A percentile compares a stretch with the other conserved stretches of the same genome.
These are phyloP conservation scores for Amanita pseudoporphyria DNA, from an alignment of 768 basidiomycete species.

Conservation along the genomic window DNA sequence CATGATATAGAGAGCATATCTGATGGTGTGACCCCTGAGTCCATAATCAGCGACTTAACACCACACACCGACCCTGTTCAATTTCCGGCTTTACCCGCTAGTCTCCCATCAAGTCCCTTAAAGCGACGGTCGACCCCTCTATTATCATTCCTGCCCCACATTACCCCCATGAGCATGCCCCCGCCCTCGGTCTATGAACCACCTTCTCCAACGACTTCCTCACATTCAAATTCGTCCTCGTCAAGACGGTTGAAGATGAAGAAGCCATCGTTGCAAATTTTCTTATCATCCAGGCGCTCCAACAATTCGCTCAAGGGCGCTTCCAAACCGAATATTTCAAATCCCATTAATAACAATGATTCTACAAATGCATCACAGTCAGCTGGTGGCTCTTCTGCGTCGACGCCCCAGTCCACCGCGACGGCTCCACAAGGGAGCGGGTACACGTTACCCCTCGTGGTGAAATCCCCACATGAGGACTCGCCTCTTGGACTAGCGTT, in stretches of 20 bases:
- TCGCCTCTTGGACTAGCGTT: slow-evolving; percentile 35
- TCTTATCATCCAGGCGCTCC: slow-evolving; percentile 55
- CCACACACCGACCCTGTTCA: slow-evolving; percentile 26
- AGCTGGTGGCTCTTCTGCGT: slow-evolving; percentile 40
- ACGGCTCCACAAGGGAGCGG: slow-evolving; percentile 47
- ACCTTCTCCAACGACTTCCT: slow-evolving; percentile 13
- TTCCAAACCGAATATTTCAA: slow-evolving; percentile 10
- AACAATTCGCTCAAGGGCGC: slow-evolving; percentile 29
- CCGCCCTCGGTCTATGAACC: slow-evolving; percentile 11
- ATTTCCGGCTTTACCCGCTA: slow-evolving; percentile 27
- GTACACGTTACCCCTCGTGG: slow-evolving; percentile 41
- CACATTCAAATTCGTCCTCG: slow-evolving; percentile 15
- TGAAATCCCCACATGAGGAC: slow-evolving; percentile 53
- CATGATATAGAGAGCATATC: slow-evolving; percentile 11
- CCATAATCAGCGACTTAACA: slow-evolving; percentile 21
- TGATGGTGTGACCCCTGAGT: slow-evolving; percentile 21
- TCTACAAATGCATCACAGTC: slow-evolving; percentile 24
- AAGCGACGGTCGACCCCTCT: slow-evolving; percentile 31
- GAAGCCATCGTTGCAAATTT: slow-evolving; percentile 59
- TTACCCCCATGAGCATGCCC: slow-evolving; percentile 14
- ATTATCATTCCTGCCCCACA: slow-evolving; percentile 29
- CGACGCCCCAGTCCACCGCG: slow-evolving; percentile 43
- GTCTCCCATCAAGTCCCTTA: slow-evolving; percentile 8
- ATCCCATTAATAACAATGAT: slow-evolving; percentile 16
- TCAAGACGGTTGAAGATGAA: slow-evolving; percentile 33